These are phyloP conservation scores for Yamadazyma songkhlaensis DNA, from an alignment of 1,139 yeast species.

Conservation along the genomic window DNA sequence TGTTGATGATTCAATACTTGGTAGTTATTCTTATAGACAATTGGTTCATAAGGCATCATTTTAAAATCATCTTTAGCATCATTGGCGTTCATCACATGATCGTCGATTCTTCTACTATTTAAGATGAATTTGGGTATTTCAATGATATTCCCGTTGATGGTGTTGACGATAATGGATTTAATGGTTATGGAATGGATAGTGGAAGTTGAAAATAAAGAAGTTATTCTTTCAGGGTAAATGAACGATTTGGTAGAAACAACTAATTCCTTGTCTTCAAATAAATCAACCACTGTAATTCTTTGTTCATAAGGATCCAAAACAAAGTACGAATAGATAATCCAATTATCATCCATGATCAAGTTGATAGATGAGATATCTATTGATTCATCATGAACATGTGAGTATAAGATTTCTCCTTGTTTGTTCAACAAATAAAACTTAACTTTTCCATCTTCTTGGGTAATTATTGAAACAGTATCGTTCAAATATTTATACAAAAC, in stretches of 20 bases:
- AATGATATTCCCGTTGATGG: slow-evolving; percentile 62
- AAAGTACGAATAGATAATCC: slow-evolving; percentile 72
- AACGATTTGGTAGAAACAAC: slow-evolving; percentile 46
- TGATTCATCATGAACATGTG: slow-evolving; percentile 41
- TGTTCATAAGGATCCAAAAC: slow-evolving; percentile 52
- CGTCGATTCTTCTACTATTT: slow-evolving; percentile 60
- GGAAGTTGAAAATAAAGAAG: slow-evolving; percentile 52
- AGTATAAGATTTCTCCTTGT: slow-evolving; percentile 62
- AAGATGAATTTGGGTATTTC: slow-evolving; percentile 66
- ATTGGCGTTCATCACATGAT: slow-evolving; percentile 48
- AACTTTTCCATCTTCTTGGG: slow-evolving; percentile 34
- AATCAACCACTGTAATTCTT: slow-evolving; percentile 68
- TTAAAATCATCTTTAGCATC: slow-evolving; percentile 60
- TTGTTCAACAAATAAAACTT: slow-evolving; percentile 61
- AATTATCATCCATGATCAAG: slow-evolving; percentile 75
- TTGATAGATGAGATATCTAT: slow-evolving; percentile 40
- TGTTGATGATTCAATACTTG: slow-evolving; percentile 38
- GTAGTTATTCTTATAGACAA: slow-evolving; percentile 48
- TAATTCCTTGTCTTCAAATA: slow-evolving; percentile 47
- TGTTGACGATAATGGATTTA: slow-evolving; percentile 60
- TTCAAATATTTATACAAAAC: slow-evolving; percentile 83
- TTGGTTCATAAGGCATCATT: slow-evolving; percentile 65
- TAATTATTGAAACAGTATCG: slow-evolving; percentile 57
- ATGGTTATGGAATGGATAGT: slow-evolving; percentile 76
- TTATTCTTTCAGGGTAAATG: slow-evolving; percentile 55